These are phyloP conservation scores for Macaranga tanarius DNA, from an alignment of 441 rosid genomes.

Conservation along the genomic window DNA sequence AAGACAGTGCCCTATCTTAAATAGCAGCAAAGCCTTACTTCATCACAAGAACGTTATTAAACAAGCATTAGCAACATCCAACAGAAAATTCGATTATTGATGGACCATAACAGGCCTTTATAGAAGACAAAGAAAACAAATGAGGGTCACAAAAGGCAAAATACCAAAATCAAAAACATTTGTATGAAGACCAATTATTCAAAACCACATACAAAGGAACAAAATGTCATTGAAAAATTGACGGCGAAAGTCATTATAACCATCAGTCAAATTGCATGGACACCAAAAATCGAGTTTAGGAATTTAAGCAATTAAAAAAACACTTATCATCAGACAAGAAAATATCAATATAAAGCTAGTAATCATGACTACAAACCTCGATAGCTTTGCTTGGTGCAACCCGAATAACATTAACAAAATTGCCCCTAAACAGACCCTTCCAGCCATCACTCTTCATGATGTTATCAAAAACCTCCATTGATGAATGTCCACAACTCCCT, in stretches of 20 bases:
- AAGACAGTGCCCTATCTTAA: neutral
- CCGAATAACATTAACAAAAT: slow-evolving; percentile 56
- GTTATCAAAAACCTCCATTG: slow-evolving; percentile 44
- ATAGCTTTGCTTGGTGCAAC: slow-evolving; percentile 67
- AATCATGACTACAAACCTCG: slow-evolving; percentile 37
- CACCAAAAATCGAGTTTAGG: neutral
- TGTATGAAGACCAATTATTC: no score
- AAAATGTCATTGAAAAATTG: no score
- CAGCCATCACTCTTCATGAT: slow-evolving; percentile 56
- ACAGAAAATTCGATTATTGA: neutral
- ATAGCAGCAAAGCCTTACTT: neutral
- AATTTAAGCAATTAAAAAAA: neutral
- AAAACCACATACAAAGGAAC: no score
- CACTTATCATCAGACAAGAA: neutral
- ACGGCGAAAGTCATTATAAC: no score
- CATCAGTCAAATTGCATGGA: neutral
- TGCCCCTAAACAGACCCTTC: slow-evolving; percentile 57
- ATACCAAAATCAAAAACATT: no score
- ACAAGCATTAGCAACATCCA: neutral
- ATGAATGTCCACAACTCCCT: slow-evolving; percentile 48
- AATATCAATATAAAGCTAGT: slow-evolving; percentile 3
- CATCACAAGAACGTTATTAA: neutral
- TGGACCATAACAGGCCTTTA: neutral
- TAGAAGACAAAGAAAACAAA: no score
- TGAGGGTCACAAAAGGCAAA: no score